Evolutionary conservation across 306 rosid genomes (phyloP), one percentile per base, ranked within the genome.

Genomic region (Lathyrus oleraceus): DNA sequence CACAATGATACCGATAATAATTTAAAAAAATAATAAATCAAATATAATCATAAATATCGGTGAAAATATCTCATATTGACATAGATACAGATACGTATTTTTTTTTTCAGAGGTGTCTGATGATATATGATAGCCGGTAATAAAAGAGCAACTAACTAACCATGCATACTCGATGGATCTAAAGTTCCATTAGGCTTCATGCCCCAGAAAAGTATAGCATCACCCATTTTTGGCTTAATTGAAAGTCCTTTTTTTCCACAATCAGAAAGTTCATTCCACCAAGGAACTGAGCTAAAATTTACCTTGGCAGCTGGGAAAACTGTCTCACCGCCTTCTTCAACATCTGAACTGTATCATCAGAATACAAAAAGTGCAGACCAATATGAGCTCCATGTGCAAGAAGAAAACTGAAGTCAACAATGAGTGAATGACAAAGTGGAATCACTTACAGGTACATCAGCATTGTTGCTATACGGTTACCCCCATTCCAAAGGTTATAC

Each of bases 291-390:
- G 68, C 97, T 94, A 43, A 94, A 5, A 66, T 94, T 89, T 67
- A 91, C 96, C 79, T 87, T 79, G 63, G 97, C 97, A 16, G 76
- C 67, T 62, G 99, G 97, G 74, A 94, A 91, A 78, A 88, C 95
- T 20, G 99, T 95, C 83, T 95, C 99, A 43, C 99, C 99, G 19
- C 99, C 99, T 87, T 91, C 99, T 85, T 95, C 99, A 67, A 91
- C 99, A 67, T 86, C 95, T 71, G 96, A 76, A 57, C 99, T 95
- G 95, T 51, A 87, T 45, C 78, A 78, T 62, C 59, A 36, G 23
- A 60, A 65, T 20, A 71, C 75, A 21, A 20, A 36, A 74, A 56
- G 30, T 30, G 63, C 57, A 78, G 27, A 27, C 40, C 45, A 9
- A 40, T 3, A 69, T 68, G 44, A 35, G 21, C 51, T 62, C 63